A percentile compares a stretch with the other conserved stretches of the same genome.
phyloP scores from a whole-genome alignment of 2,329 filamentous ascomycete species.

The Coleophoma crateriformis region DNA sequence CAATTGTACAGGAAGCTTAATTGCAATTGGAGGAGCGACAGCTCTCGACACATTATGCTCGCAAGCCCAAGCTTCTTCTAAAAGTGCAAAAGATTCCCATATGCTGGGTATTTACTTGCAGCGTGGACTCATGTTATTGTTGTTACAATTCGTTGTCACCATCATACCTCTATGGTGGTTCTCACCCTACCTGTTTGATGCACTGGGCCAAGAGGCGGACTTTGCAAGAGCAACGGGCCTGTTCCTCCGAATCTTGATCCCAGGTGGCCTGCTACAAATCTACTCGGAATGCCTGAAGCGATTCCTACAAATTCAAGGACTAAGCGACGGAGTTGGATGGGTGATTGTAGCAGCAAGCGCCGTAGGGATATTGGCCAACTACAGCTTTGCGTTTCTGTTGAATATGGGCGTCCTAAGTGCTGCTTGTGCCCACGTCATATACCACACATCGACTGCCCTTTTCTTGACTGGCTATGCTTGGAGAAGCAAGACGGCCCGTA shows the following conservation, averaged over 20 bases:
- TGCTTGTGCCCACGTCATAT: slow-evolving; percentile 62
- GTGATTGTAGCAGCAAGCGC: slow-evolving; percentile 74
- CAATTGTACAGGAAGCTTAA: slow-evolving; percentile 78
- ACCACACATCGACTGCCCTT: not conserved
- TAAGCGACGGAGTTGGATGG: slow-evolving; percentile 70
- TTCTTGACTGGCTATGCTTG: slow-evolving; percentile 1
- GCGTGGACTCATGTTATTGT: slow-evolving; percentile 59
- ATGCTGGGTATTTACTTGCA: slow-evolving; percentile 68
- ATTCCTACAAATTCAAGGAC: slow-evolving; percentile 78
- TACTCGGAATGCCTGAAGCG: slow-evolving; percentile 82
- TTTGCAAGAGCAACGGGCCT: slow-evolving; percentile 64
- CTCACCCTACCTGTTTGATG: slow-evolving; percentile 65
- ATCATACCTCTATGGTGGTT: slow-evolving; percentile 69
- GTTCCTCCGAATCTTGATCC: slow-evolving; percentile 67
- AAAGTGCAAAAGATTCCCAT: slow-evolving; percentile 57
- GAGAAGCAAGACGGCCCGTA: slow-evolving; percentile 1
- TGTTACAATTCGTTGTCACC: slow-evolving; percentile 63
- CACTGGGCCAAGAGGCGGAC: slow-evolving; percentile 68
- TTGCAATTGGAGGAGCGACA: slow-evolving; percentile 76
- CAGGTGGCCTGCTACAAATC: slow-evolving; percentile 75
- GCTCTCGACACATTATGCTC: slow-evolving; percentile 79
- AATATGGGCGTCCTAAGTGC: slow-evolving; percentile 68
- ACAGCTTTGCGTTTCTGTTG: slow-evolving; percentile 64
- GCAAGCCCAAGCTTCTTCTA: slow-evolving; percentile 63
- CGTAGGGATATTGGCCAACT: slow-evolving; percentile 74